Base-by-base conservation (phyloP, 2,329 filamentous ascomycete genomes). In the Orbilia brochopaga region DNA sequence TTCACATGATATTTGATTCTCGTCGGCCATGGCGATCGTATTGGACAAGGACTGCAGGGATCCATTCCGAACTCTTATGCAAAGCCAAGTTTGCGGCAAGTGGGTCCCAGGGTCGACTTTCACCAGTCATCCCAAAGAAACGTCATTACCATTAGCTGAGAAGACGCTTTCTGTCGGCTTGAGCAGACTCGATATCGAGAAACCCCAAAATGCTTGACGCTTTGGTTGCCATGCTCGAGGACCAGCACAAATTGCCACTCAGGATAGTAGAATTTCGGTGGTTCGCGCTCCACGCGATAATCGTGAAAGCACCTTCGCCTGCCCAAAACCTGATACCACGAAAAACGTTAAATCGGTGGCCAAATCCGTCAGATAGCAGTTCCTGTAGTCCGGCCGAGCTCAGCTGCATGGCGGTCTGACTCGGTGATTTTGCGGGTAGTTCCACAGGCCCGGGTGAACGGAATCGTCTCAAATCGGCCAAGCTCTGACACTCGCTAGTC, bases 11-110 rank as follows among this genome's bases (percentile, higher is more conserved):
- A 42, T 48, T 32, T 42, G 17, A 23, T 55, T 13, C 5, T 17
- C n/a, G 27, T 55, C 7, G 24, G 7, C 5, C 15, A 11, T 37
- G 23, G 11, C 19, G 7, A 42, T 42, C 37, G 37, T 37, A 15
- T 46, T 53, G 30, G 30, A 23, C 24, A 19, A 35, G 50, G 63
- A 44, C 48, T 32, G 56, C 63, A 67, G 51, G 63, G 63, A 50
- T 48, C 44, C 30, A 51, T 17, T 17, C 56, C 17, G 3, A 42
- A 15, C 10, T 35, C n/a, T 13, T 10, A 2, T 35, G 30, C 17
- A 54, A 53, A 62, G 57, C 57, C 51, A 62, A 59, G 65, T 46
- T 40, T 61, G 19, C 58, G 65, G 53, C 53, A 70, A 70, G 65
- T 70, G 58, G 58, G 58, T 23, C 46, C 65, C 42, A 4, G 27